phyloP scores from a whole-genome alignment of 306 rosid genomes.

The Sphenostylis stenocarpa region DNA sequence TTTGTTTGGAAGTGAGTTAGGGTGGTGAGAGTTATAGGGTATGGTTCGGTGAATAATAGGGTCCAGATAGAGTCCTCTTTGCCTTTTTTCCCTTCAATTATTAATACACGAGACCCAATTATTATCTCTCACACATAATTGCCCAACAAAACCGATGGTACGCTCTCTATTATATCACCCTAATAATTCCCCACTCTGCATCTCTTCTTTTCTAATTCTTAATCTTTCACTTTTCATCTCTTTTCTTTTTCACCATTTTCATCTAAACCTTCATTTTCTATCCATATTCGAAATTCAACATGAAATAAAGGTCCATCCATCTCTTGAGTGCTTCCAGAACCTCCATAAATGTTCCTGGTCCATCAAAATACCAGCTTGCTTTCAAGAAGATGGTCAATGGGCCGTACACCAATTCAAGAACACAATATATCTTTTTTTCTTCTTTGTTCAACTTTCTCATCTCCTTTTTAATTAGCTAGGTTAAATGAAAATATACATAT shows the following conservation, averaged over 20 bases:
- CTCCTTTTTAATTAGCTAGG: background rate
- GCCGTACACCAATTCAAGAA: background rate
- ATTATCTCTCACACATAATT: slow-evolving; percentile 31
- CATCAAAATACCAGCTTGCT: background rate
- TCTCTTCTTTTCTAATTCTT: background rate
- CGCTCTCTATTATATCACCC: slow-evolving; percentile 1
- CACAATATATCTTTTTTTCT: background rate
- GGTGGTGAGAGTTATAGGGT: slow-evolving; percentile 8
- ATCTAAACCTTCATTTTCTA: no score
- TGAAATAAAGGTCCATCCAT: background rate
- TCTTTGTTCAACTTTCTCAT: background rate
- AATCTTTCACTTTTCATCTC: no score
- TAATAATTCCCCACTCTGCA: background rate
- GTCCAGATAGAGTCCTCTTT: slow-evolving; percentile 30
- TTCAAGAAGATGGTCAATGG: background rate
- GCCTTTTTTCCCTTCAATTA: slow-evolving; percentile 23
- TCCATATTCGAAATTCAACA: no score
- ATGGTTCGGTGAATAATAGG: slow-evolving; percentile 17
- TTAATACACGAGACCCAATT: slow-evolving; percentile 29
- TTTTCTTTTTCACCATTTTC: no score
- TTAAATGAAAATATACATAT: no score
- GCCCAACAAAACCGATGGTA: slow-evolving; percentile 10
- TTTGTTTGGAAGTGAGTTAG: slow-evolving; percentile 15
- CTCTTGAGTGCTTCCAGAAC: background rate
- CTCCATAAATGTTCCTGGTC: background rate